Evolutionary conservation across 1,284 basidiomycete genomes (phyloP).

Genomic region (Pterula multifida): DNA sequence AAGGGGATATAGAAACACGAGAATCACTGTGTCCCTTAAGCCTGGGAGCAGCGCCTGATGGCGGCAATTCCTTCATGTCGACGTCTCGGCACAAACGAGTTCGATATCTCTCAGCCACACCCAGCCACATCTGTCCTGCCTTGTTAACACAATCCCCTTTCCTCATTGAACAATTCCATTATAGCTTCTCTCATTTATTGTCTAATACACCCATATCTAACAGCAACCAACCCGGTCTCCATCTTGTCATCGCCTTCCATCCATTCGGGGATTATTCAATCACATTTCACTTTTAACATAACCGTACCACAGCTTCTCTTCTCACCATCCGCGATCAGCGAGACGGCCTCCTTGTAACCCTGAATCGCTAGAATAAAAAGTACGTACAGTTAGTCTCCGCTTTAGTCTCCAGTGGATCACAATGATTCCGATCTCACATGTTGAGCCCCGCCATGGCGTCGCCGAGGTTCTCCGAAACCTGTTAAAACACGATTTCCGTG

Average conservation of each 20-base stretch:
- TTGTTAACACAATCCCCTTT: no score
- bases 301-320: background rate
- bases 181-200: no score
- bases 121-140: background rate
- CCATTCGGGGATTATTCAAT: background rate
- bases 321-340: constrained; percentile 29
- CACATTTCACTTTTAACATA: background rate
- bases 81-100: background rate
- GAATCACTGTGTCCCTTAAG: background rate
- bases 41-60: background rate
- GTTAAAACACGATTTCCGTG: constrained; percentile 9
- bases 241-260: background rate
- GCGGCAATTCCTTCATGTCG: background rate
- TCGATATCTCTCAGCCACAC: background rate
- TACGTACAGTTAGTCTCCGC: constrained; percentile 6
- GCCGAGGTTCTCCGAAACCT: constrained; percentile 85
- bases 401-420: background rate
- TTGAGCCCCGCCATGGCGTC: constrained; percentile 90
- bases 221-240: background rate
- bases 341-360: constrained; percentile 50
- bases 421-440: constrained; percentile 41
- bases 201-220: background rate
- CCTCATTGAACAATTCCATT: no score
- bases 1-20: constrained; percentile 1
- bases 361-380: constrained; percentile 30